Evolutionary conservation across 2,329 filamentous ascomycete genomes (phyloP).

Genomic region (Fusarium phyllophilum): DNA sequence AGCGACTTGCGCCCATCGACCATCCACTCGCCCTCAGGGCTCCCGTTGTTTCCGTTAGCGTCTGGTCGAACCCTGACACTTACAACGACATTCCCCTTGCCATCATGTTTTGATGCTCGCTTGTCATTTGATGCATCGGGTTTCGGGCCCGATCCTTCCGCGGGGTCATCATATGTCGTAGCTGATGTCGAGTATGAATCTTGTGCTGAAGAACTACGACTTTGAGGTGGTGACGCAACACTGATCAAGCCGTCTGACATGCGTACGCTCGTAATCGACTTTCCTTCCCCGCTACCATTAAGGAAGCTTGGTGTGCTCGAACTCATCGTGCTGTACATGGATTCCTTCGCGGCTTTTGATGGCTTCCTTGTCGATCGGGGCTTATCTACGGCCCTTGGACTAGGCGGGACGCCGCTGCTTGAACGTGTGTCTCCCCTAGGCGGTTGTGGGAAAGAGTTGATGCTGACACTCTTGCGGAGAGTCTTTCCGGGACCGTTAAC

Average conservation of each 20-base stretch:
- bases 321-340: conserved; percentile 60
- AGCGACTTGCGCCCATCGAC: conserved; percentile 86
- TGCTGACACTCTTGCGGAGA: conserved; percentile 88
- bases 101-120: conserved; percentile 69
- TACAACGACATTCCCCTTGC: conserved; percentile 94
- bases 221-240: conserved; percentile 84
- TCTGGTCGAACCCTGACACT: conserved; percentile 95
- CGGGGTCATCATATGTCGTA: conserved; percentile 85
- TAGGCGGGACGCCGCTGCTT: conserved; percentile 69
- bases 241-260: conserved; percentile 81
- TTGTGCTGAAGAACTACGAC: conserved; percentile 89
- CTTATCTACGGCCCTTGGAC: conserved; percentile 66
- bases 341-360: conserved; percentile 65
- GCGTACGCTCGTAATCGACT: conserved; percentile 73
- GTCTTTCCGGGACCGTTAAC: conserved; percentile 72
- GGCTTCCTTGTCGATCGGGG: conserved; percentile 60
- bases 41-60: conserved; percentile 67
- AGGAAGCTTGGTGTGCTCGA: conserved; percentile 75
- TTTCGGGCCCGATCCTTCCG: conserved; percentile 61
- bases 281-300: conserved; percentile 81
- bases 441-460: conserved; percentile 92
- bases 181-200: conserved; percentile 92
- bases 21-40: conserved; percentile 86
- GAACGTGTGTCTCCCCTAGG: conserved; percentile 71
- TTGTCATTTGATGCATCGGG: conserved; percentile 53